Conservation (phyloP, 2,329 filamentous ascomycete species). For the Aspergillus sergii region DNA sequence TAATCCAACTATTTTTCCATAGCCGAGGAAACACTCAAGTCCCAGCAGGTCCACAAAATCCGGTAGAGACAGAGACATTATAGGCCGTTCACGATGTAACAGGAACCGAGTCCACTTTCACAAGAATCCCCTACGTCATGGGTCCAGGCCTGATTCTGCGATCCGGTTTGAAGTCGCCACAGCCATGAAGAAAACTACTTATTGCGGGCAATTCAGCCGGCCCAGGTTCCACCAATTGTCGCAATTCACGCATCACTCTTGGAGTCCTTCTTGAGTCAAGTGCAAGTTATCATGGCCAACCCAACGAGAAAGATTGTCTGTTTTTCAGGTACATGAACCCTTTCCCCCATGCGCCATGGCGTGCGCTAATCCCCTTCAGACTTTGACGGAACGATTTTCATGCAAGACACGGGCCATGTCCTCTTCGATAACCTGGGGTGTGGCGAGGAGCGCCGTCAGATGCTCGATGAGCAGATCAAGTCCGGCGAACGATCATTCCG, state of each 20-base stretch:
- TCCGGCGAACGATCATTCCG: conserved; percentile 67
- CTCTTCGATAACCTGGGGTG: conserved; percentile 69
- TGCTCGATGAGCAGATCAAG: conserved; percentile 66
- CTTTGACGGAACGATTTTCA: conserved; percentile 73
- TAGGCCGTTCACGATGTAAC: not conserved
- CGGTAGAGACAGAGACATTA: not conserved
- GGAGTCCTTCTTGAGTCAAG: not conserved
- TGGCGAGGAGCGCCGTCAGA: conserved; percentile 57
- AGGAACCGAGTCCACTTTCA: not conserved
- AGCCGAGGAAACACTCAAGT: not conserved
- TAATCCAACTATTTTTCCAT: not conserved
- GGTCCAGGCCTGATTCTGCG: not conserved
- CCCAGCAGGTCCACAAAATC: not conserved
- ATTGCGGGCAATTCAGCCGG: not conserved
- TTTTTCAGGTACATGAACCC: conserved; percentile 43
- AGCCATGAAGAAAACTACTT: not conserved
- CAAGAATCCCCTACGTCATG: conserved; percentile 1
- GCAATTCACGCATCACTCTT: not conserved
- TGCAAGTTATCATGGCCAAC: conserved; percentile 10
- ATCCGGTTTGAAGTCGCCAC: conserved; percentile 2
- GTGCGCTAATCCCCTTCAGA: conserved; percentile 46
- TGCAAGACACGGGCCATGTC: conserved; percentile 70
- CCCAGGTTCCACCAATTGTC: not conserved
- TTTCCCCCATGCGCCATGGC: not conserved
- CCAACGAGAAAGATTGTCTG: conserved; percentile 48